Evolutionary conservation across 164 flowering plant genomes (phyloP).

Genomic region (Taxillus chinensis): DNA sequence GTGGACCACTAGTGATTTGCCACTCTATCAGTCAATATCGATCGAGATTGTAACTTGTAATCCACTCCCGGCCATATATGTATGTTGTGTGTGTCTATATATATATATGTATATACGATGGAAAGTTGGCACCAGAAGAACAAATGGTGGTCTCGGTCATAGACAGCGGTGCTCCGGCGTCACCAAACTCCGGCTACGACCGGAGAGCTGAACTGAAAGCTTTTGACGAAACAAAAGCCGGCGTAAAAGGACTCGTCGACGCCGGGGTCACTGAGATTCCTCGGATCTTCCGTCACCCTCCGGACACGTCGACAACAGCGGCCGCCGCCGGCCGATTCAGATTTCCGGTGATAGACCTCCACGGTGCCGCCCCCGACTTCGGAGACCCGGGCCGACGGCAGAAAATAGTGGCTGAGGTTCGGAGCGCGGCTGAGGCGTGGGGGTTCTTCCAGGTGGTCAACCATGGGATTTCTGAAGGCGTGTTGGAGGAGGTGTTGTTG

Average conservation of each 20-base stretch:
- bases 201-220: constrained; percentile 1
- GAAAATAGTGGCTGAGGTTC: constrained; percentile 5
- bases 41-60: no score
- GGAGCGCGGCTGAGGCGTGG: constrained; percentile 10
- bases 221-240: constrained; percentile 7
- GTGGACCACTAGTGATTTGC: no score
- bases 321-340: neutral
- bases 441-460: constrained; percentile 13
- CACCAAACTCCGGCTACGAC: constrained; percentile 6
- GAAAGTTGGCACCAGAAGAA: neutral
- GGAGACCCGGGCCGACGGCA: neutral
- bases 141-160: constrained; percentile 17
- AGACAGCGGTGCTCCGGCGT: constrained; percentile 12
- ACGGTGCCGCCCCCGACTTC: neutral
- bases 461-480: constrained; percentile 2
- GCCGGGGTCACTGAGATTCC: constrained; percentile 1
- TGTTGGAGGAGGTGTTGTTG: constrained; percentile 7
- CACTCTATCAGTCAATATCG: no score
- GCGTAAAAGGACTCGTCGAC: constrained; percentile 7
- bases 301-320: neutral
- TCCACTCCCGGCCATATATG: no score
- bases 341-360: constrained; percentile 8
- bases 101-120: no score
- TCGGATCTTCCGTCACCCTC: constrained; percentile 7
- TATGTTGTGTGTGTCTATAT: no score